These are phyloP conservation scores for Dendrobium nobile DNA, from an alignment of 106 monocot species.

Conservation along the genomic window DNA sequence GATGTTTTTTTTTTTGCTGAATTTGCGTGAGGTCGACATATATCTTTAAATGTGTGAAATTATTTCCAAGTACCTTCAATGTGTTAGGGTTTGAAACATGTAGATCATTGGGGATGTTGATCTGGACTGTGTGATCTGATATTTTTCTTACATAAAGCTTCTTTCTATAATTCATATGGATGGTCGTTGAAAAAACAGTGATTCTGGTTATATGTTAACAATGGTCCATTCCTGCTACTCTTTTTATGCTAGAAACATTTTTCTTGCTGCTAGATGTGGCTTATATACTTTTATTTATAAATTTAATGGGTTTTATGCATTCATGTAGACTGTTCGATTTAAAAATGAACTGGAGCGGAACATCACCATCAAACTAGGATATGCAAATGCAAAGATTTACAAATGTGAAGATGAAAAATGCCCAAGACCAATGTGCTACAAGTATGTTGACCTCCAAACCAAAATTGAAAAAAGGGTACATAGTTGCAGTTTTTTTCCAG, in stretches of 20 bases:
- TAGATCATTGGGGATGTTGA: neutral
- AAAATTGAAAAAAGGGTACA: neutral
- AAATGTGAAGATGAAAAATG: slow-evolving; percentile 98
- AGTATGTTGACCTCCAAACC: slow-evolving; percentile 37
- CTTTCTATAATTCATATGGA: neutral
- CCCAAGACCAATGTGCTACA: slow-evolving; percentile 89
- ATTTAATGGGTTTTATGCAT: neutral
- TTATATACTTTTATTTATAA: neutral
- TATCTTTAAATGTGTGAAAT: neutral
- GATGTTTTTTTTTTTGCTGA: no score
- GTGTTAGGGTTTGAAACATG: neutral
- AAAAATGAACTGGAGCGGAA: slow-evolving; percentile 95
- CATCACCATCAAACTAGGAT: slow-evolving; percentile 94
- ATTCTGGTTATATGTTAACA: neutral
- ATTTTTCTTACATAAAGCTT: neutral
- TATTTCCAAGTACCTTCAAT: neutral
- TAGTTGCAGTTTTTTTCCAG: neutral
- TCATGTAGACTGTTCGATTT: slow-evolving; percentile 82
- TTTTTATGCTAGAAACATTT: neutral
- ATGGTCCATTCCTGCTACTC: neutral
- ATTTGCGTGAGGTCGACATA: neutral
- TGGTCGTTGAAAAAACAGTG: neutral
- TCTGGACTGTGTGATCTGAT: neutral
- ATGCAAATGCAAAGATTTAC: slow-evolving; percentile 98
- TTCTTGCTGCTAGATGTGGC: neutral